Conservation (phyloP, 139 green algal species). For the Chlorella sp. region DNA sequence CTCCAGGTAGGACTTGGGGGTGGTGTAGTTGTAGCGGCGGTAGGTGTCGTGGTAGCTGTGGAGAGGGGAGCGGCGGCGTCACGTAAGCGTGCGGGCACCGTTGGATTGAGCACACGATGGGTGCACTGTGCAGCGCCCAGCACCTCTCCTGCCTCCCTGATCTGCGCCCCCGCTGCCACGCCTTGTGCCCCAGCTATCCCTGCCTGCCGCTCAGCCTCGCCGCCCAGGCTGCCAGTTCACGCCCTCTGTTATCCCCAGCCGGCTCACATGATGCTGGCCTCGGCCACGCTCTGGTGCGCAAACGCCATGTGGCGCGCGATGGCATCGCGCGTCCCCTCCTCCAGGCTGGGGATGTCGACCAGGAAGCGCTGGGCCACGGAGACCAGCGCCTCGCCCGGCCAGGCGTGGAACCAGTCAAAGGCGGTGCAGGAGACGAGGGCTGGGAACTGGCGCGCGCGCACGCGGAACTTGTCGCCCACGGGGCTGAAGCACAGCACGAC, state of each 20-base stretch:
- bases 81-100: too few species aligned
- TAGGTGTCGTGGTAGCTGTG: conserved; percentile 62
- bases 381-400: conserved; percentile 84
- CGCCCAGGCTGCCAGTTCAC: too few species aligned
- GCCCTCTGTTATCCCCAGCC: too few species aligned
- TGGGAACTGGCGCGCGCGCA: conserved; percentile 86
- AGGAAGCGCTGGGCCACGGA: conserved; percentile 83
- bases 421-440: conserved; percentile 84
- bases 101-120: too few species aligned
- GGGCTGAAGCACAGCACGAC: conserved; percentile 91
- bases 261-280: conserved; percentile 41
- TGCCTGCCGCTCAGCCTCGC: too few species aligned
- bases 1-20: conserved; percentile 93
- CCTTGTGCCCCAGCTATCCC: too few species aligned
- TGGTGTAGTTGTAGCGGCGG: conserved; percentile 88
- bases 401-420: conserved; percentile 88
- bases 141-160: too few species aligned
- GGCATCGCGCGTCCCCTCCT: conserved; percentile 64
- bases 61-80: too few species aligned
- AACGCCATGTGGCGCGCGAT: conserved; percentile 89
- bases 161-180: too few species aligned
- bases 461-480: conserved; percentile 90
- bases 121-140: too few species aligned
- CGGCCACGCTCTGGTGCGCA: conserved; percentile 69
- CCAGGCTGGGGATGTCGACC: conserved; percentile 68